Percentiles rank a stretch among this genome's conserved stretches.
These are phyloP conservation scores for Hanseniaspora nectarophila DNA, from an alignment of 805 yeast genomes.

Conservation along the genomic window DNA sequence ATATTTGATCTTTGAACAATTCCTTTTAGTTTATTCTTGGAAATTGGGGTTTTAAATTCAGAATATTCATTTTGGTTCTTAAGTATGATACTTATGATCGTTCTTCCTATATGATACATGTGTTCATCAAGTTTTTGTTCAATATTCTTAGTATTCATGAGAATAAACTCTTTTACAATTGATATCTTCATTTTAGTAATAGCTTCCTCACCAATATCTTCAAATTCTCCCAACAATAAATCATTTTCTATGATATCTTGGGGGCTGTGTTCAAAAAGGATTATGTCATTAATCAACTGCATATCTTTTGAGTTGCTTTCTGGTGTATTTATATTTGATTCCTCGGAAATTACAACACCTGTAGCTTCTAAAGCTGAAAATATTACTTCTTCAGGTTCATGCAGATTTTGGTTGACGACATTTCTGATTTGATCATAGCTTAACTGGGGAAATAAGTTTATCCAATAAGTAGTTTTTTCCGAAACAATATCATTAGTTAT, in stretches of 20 bases:
- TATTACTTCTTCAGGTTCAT: conserved; percentile 4
- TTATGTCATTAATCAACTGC: not conserved
- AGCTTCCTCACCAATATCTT: not conserved
- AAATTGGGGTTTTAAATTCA: not conserved
- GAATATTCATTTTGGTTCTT: not conserved
- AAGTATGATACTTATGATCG: not conserved
- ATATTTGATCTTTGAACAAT: not conserved
- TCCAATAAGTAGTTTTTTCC: conserved; percentile 26
- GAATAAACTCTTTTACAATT: not conserved
- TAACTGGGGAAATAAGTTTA: conserved; percentile 14
- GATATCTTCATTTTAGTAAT: not conserved
- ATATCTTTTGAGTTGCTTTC: not conserved
- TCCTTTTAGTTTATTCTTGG: not conserved
- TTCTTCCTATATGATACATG: not conserved
- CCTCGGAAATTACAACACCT: not conserved
- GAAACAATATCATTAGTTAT: conserved; percentile 28
- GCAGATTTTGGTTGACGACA: not conserved
- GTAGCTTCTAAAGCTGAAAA: conserved; percentile 10
- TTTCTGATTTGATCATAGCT: not conserved
- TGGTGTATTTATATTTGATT: not conserved
- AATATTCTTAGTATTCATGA: not conserved
- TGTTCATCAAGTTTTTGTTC: not conserved
- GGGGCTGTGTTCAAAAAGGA: not conserved
- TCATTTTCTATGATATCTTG: not conserved
- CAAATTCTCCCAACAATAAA: not conserved